phyloP scores from a whole-genome alignment of 108 stramenopile species.

The Pseudonitzschia multiseries region DNA sequence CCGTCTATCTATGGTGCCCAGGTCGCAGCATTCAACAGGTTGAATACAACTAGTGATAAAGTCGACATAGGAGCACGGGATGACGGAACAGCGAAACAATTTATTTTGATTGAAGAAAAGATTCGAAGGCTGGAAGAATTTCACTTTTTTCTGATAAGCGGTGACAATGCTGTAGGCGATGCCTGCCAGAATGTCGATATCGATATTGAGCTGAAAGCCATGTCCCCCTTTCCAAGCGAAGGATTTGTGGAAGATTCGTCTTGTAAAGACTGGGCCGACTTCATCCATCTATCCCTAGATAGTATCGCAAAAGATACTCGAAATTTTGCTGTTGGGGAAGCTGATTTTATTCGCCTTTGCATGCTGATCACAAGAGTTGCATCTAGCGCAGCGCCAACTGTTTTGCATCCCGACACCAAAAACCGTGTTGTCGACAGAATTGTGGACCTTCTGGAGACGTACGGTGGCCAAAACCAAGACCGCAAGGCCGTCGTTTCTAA shows the following conservation, averaged over 20 bases:
- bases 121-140: constrained; percentile 23
- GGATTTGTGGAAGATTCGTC: neutral
- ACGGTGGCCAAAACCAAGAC: neutral
- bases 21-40: constrained; percentile 14
- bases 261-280: constrained; percentile 16
- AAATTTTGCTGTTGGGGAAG: neutral
- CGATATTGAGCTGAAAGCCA: neutral
- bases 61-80: neutral
- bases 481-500: neutral
- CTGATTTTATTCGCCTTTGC: constrained; percentile 8
- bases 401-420: neutral
- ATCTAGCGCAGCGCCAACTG: constrained; percentile 2
- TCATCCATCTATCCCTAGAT: neutral
- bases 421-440: neutral
- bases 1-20: constrained; percentile 20
- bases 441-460: neutral
- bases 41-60: neutral
- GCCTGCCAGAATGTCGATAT: neutral
- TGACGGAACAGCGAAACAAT: neutral
- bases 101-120: constrained; percentile 14
- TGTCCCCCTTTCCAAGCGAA: constrained; percentile 13
- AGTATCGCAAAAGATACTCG: neutral
- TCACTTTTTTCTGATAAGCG: neutral
- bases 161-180: neutral
- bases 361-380: constrained; percentile 6